These are phyloP conservation scores for Davidsoniella neocaledoniae DNA, from an alignment of 2,329 filamentous ascomycete genomes.

Conservation along the genomic window DNA sequence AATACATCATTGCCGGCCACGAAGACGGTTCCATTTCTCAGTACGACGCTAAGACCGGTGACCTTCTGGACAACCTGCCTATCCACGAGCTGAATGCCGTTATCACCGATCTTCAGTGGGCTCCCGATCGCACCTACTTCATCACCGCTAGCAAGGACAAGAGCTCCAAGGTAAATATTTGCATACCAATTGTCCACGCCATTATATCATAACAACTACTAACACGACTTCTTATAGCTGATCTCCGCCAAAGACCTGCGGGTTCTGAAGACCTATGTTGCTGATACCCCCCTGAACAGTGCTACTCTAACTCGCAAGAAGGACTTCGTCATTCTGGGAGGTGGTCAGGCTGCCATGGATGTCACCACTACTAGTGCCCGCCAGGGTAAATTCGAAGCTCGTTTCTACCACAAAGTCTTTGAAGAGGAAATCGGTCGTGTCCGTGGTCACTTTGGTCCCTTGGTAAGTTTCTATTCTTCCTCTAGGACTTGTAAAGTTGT, in stretches of 20 bases:
- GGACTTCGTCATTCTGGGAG: conserved; percentile 93
- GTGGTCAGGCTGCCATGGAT: conserved; percentile 97
- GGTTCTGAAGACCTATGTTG: conserved; percentile 78
- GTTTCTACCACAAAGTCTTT: conserved; percentile 99
- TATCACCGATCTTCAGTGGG: conserved; percentile 93
- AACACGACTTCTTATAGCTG: conserved; percentile 32
- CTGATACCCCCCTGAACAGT: conserved; percentile 93
- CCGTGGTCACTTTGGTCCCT: conserved; percentile 86
- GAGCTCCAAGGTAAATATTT: conserved; percentile 55
- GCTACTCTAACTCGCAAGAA: conserved; percentile 89
- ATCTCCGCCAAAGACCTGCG: conserved; percentile 73
- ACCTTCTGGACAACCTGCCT: conserved; percentile 59
- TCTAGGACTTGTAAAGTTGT: background rate
- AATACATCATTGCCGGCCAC: conserved; percentile 95
- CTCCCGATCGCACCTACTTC: conserved; percentile 86
- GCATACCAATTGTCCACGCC: background rate
- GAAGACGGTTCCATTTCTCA: conserved; percentile 86
- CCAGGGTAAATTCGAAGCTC: conserved; percentile 97
- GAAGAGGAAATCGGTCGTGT: conserved; percentile 97
- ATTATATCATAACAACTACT: background rate
- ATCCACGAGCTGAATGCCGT: conserved; percentile 69
- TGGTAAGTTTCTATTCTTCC: conserved; percentile 27
- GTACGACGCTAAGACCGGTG: conserved; percentile 85
- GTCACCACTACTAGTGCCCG: conserved; percentile 86
- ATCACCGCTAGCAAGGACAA: conserved; percentile 98